phyloP scores from a whole-genome alignment of 345 rosid species.

The Geranium brycei region DNA sequence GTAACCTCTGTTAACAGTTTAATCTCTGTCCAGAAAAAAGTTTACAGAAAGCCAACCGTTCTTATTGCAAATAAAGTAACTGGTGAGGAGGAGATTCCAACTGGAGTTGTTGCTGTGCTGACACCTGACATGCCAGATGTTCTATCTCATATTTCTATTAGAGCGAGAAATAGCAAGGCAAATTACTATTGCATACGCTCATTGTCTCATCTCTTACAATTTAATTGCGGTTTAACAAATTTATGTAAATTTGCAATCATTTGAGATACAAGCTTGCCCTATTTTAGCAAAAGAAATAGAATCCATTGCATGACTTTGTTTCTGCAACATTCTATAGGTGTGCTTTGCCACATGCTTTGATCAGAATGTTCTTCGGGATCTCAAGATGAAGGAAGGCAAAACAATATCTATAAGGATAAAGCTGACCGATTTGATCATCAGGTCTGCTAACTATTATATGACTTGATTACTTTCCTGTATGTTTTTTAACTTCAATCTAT shows the following conservation, averaged over 20 bases:
- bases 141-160: constrained; percentile 91
- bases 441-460: constrained; percentile 18
- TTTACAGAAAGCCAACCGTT: constrained; percentile 64
- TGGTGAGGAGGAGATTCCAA: constrained; percentile 99
- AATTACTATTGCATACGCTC: constrained; percentile 10
- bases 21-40: constrained; percentile 71
- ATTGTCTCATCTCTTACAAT: too few species aligned
- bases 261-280: too few species aligned
- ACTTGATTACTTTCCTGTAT: too few species aligned
- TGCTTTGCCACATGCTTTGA: constrained; percentile 99
- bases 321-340: constrained; percentile 37
- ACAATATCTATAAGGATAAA: constrained; percentile 55
- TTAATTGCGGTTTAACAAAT: neutral
- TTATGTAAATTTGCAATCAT: too few species aligned
- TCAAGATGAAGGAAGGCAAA: constrained; percentile 68
- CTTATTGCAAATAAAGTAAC: constrained; percentile 79
- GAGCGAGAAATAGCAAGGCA: constrained; percentile 97
- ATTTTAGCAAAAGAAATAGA: too few species aligned
- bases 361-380: constrained; percentile 50
- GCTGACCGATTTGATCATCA: constrained; percentile 59
- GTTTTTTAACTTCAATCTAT: too few species aligned
- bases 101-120: constrained; percentile 88
- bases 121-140: constrained; percentile 99
- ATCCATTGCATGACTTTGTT: too few species aligned
- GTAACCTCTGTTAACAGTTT: constrained; percentile 70